Base-by-base conservation (phyloP, 2,329 filamentous ascomycete species). In the Pseudocercospora eumusae region DNA sequence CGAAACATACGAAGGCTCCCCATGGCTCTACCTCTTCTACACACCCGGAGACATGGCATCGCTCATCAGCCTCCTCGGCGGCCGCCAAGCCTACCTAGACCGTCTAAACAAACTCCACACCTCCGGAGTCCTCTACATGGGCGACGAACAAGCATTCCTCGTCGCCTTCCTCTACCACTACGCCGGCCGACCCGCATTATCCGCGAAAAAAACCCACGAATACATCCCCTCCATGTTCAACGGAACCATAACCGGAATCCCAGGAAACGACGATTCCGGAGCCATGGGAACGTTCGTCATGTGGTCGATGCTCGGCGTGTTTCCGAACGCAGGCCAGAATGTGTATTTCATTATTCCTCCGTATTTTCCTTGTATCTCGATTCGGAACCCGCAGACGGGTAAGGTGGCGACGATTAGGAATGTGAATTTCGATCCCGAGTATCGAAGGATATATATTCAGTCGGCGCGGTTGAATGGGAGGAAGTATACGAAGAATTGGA, bases 251-350 rank as follows among this genome's bases (percentile, higher is more conserved):
- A 70, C 69, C 7, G 88, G 88, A 0, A 78, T 91, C 0, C 88
- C 88, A 0, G 88, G 88, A 0, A 90, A 91, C 73, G 86, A 83
- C 49, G 88, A 91, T 72, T 87, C 86, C 1, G 88, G 88, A 6
- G 86, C 88, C 13, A 90, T 91, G 87, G 86, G 91, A 71, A 86
- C 83, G 7, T 89, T 86, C 84, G 74, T 88, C 2, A 75, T 89
- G 8, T 90, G 88, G 84, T 85, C 84, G 65, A 88, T 88, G 82
- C 81, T 89, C 40, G 87, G 87, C 1, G 75, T 90, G 27, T 89
- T 88, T 66, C 88, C 87, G 1, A 77, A 90, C 64, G 88, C 86
- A 0, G 87, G 86, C 0, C 87, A 90, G 77, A 86, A 86, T 0
- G 88, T 69, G 2, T 73, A 72, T 61, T 67, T 75, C 53, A 69